Evolutionary conservation across 2,329 filamentous ascomycete species (phyloP).

Genomic region (Cytospora piceae): DNA sequence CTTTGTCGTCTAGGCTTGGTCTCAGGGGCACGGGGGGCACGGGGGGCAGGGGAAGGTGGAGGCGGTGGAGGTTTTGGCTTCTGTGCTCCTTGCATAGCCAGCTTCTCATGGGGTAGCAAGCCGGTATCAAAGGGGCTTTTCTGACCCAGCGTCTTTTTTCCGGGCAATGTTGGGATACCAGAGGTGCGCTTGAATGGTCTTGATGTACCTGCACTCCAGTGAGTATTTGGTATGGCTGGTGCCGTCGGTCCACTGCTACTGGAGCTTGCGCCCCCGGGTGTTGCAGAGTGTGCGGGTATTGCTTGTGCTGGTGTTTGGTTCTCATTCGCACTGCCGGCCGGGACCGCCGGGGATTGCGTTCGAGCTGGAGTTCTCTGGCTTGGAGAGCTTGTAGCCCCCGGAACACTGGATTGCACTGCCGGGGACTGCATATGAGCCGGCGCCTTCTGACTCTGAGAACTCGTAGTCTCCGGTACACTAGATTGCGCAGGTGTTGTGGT

Average conservation of each 20-base stretch:
- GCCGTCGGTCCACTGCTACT: neutral
- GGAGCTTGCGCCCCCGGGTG: neutral
- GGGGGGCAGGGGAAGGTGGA: neutral
- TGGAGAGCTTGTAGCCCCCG: too few species aligned
- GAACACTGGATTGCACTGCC: too few species aligned
- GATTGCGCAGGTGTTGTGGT: neutral
- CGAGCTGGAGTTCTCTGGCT: too few species aligned
- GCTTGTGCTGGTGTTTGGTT: neutral
- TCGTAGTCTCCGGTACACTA: too few species aligned
- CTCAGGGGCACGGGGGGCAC: conserved; percentile 3
- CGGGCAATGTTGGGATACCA: neutral
- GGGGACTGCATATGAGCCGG: too few species aligned
- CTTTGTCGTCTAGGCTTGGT: neutral
- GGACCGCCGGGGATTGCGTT: too few species aligned
- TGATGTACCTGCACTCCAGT: neutral
- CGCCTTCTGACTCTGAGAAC: too few species aligned
- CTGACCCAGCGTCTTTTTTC: neutral
- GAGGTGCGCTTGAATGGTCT: neutral
- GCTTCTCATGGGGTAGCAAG: neutral
- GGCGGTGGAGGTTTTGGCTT: neutral
- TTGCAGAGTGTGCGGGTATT: neutral
- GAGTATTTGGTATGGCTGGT: neutral
- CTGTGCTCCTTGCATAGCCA: neutral
- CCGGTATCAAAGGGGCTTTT: neutral
- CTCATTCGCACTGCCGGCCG: neutral